Evolutionary conservation across 768 basidiomycete species (phyloP).

Genomic region (Tylopilus felleus): DNA sequence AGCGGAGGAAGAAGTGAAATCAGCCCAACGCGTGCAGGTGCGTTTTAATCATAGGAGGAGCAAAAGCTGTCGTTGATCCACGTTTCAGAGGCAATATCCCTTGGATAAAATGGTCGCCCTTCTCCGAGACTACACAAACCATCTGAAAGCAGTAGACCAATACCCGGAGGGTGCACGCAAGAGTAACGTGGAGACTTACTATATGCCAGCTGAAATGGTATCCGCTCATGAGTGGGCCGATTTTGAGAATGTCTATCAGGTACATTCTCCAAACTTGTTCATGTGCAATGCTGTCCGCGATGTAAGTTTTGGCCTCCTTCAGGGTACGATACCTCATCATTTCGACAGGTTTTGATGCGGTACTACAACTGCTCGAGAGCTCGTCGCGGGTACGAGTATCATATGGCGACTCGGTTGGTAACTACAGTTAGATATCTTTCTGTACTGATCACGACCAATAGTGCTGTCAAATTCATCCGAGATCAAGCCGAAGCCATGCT

Average conservation of each 20-base stretch:
- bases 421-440: neutral
- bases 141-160: conserved; percentile 47
- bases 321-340: conserved; percentile 6
- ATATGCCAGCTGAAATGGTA: conserved; percentile 65
- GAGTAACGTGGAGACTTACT: conserved; percentile 46
- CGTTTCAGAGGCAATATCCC: conserved; percentile 24
- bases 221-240: conserved; percentile 70
- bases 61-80: conserved; percentile 1
- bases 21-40: conserved; percentile 16
- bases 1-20: conserved; percentile 12
- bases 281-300: conserved; percentile 76
- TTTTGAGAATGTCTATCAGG: conserved; percentile 89
- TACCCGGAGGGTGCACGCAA: conserved; percentile 29
- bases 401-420: conserved; percentile 77
- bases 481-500: conserved; percentile 63
- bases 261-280: conserved; percentile 81
- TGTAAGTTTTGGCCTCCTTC: conserved; percentile 41
- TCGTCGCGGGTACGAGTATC: conserved; percentile 78
- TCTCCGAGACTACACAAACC: conserved; percentile 57
- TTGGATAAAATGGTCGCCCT: conserved; percentile 53
- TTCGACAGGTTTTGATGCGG: conserved; percentile 70
- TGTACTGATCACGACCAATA: conserved; percentile 26
- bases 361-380: conserved; percentile 84
- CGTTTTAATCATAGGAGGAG: neutral
- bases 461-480: conserved; percentile 83